Base-by-base conservation (phyloP, 805 yeast genomes). In the Wickerhamia fluorescens region DNA sequence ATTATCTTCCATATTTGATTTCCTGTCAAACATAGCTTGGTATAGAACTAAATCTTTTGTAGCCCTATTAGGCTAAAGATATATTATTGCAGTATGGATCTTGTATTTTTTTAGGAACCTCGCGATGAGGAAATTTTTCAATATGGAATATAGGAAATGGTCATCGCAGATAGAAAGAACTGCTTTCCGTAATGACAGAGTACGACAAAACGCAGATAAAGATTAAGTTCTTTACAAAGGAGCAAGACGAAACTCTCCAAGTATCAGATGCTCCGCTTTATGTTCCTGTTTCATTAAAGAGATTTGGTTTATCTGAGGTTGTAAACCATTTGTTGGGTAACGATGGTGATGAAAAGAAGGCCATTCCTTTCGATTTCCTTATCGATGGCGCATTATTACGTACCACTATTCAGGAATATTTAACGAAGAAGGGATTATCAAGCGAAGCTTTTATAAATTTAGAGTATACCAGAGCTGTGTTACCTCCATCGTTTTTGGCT, bases 271-370 rank as follows among this genome's bases (percentile, higher is more conserved):
- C 80, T 29, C 95, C 98, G 9, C 67, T 92, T 31, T 82, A 69
- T 50, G 96, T 87, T 15, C 98, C 98, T 14, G 80, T 81, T 14
- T 58, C 80, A 3, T 68, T 92, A 42, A 87, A 84, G 44, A 73
- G 97, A 56, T 88, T 75, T 52, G 98, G 98, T 33, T 69, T 92
- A 23, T 85, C 96, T 4, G 97, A 92, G 58, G 79, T 92, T 51
- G 96, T 92, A 14, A 92, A 92, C 59, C 96, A 92, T 60, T 66
- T 92, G 33, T 64, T 92, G 28, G 67, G 58, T 6, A 53, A 42
- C 38, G 63, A 47, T 17, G 42, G 40, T 33, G 58, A 54, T 2
- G 78, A 77, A 11, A 65, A 61, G 17, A 45, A 48, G 25, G 78
- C 92, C 1, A 73, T 86, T 30, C 97, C 97, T 13, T 89, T 92